Conservation (phyloP, 2,329 filamentous ascomycete genomes). For the Onygenales sp. region DNA sequence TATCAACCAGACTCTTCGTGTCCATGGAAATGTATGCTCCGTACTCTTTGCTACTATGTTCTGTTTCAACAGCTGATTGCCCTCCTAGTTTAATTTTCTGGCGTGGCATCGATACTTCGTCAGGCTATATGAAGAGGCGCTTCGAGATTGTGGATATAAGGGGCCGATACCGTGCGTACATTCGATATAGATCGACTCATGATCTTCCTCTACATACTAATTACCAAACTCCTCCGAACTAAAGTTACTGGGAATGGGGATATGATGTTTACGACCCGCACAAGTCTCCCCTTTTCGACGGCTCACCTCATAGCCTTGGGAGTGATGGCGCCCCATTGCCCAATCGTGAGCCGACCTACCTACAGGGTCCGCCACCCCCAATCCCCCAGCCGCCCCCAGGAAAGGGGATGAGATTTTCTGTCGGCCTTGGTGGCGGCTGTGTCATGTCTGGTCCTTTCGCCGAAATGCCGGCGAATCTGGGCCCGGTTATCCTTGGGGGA, state of each 20-base stretch:
- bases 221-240: not conserved
- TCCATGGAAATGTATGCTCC: slow-evolving; percentile 11
- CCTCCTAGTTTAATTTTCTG: slow-evolving; percentile 13
- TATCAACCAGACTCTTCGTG: slow-evolving; percentile 10
- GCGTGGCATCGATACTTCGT: slow-evolving; percentile 32
- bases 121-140: slow-evolving; percentile 26
- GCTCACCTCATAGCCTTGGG: slow-evolving; percentile 20
- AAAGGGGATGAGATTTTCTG: slow-evolving; percentile 2
- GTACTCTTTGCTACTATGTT: not conserved
- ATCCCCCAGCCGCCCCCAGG: slow-evolving; percentile 23
- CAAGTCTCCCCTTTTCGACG: slow-evolving; percentile 17
- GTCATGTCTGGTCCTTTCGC: slow-evolving; percentile 19
- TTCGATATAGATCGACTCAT: not conserved
- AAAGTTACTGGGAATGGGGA: slow-evolving; percentile 23
- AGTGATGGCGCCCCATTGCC: slow-evolving; percentile 16
- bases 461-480: slow-evolving; percentile 29
- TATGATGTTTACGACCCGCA: slow-evolving; percentile 13
- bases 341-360: slow-evolving; percentile 1
- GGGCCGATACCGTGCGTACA: slow-evolving; percentile 15
- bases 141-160: slow-evolving; percentile 31
- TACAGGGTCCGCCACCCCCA: slow-evolving; percentile 3
- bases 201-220: not conserved
- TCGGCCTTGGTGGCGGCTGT: slow-evolving; percentile 21
- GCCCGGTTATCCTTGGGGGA: slow-evolving; percentile 13
- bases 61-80: not conserved